Evolutionary conservation across 1,284 basidiomycete genomes (phyloP), one percentile per base, ranked within the genome.

Genomic region (Sanghuangporus sanghuang): DNA sequence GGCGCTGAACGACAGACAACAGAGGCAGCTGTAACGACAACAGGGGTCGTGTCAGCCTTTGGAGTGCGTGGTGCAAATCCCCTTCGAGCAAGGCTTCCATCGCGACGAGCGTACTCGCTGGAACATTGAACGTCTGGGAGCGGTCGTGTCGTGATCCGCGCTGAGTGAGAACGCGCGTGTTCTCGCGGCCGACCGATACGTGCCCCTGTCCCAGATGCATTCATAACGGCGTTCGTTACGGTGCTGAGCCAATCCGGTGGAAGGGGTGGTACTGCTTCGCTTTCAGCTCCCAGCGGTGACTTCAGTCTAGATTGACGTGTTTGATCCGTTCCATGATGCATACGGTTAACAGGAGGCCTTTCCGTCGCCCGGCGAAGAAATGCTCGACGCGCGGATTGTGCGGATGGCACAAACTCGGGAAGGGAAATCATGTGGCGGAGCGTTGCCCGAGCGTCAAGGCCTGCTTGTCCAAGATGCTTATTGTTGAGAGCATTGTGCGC

Each of bases 391-490:
- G 50, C 64, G 64, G 35, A 65, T 64, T 70, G 8, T 11, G 35
- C 32, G 6, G 35, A 18, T n/a, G 16, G 44, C 18, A 35, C 32
- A 58, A 89, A 82, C 67, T 80, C 81, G 18, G 86, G 83, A 11
- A 79, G 78, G 23, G 87, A 89, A 0, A 81, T 81, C 78, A 90
- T 88, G 69, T 89, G 87, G 21, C 87, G 81, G 12, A 90, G 79
- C 68, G 88, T 84, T 7, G 84, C 81, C 9, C 80, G 80, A 6
- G 87, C 86, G 16, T 83, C 84, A n/a, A 78, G 76, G 38, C 68
- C 71, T 6, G 21, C 7, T 42, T 40, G 52, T 11, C 11, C 40
- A 12, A 23, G 35, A 12, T 42, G 49, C n/a, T 54, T n/a, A 27
- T 38, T 54, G 2, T 8, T 61, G 36, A 38, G 44, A 32, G 40